Conservation (phyloP, 2,329 filamentous ascomycete species). For the Blastomyces percursus region DNA sequence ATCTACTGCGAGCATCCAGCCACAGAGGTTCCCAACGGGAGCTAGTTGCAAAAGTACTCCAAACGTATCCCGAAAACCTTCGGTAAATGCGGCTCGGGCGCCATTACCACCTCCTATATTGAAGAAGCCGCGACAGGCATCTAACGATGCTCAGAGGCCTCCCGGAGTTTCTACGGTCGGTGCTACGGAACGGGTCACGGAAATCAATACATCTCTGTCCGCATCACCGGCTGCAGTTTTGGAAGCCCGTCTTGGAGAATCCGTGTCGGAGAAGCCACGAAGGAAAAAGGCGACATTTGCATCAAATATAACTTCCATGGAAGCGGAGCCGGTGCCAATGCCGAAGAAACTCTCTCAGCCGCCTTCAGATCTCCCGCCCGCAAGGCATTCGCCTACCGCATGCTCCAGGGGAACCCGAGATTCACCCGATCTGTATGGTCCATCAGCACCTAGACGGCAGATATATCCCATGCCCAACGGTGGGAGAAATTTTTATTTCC, state of each 20-base stretch:
- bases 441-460: background rate
- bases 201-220: background rate
- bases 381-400: background rate
- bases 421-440: background rate
- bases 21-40: background rate
- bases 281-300: conserved; percentile 11
- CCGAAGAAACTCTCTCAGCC: conserved; percentile 1
- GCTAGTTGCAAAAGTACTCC: conserved; percentile 4
- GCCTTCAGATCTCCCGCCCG: background rate
- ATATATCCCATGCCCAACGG: background rate
- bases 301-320: conserved; percentile 4
- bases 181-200: conserved; percentile 20
- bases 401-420: background rate
- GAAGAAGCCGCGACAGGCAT: conserved; percentile 28
- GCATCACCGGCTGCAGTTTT: background rate
- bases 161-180: conserved; percentile 19
- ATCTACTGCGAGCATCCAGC: background rate
- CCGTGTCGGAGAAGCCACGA: background rate
- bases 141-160: conserved; percentile 15
- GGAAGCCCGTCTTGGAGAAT: background rate
- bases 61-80: background rate
- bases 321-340: conserved; percentile 2
- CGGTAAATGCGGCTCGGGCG: conserved; percentile 8
- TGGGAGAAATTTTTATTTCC: background rate
- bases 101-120: conserved; percentile 29